phyloP scores from a whole-genome alignment of 208 protist species.

The Acanthamoeba royreba region DNA sequence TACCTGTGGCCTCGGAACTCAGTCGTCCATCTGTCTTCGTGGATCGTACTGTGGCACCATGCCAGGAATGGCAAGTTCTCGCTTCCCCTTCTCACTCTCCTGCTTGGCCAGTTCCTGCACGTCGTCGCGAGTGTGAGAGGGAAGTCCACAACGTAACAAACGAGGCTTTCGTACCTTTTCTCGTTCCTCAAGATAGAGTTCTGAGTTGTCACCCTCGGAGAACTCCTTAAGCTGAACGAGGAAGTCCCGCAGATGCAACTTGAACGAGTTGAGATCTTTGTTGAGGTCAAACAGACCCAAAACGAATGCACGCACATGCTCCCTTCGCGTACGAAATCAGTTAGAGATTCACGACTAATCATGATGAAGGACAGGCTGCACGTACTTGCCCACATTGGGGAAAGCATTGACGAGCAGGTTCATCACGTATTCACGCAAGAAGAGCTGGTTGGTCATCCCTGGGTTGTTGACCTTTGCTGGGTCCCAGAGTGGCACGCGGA shows the following conservation, averaged over 20 bases:
- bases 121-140: neutral
- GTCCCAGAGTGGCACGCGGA: slow-evolving; percentile 72
- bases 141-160: neutral
- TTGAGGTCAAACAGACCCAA: slow-evolving; percentile 51
- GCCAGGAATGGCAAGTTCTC: slow-evolving; percentile 37
- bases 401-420: slow-evolving; percentile 75
- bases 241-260: slow-evolving; percentile 83
- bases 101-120: slow-evolving; percentile 22
- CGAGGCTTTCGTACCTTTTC: neutral
- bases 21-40: neutral
- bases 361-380: slow-evolving; percentile 50
- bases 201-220: neutral
- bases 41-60: slow-evolving; percentile 36
- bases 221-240: slow-evolving; percentile 78
- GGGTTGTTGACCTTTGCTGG: neutral
- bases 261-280: slow-evolving; percentile 74
- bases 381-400: slow-evolving; percentile 70
- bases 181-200: neutral
- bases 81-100: neutral
- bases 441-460: slow-evolving; percentile 67
- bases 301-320: slow-evolving; percentile 63
- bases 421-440: slow-evolving; percentile 68
- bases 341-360: slow-evolving; percentile 20
- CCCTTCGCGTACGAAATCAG: neutral
- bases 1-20: too few species aligned